Base-by-base conservation (phyloP, 1,284 basidiomycete species). In the Meira nashicola region DNA sequence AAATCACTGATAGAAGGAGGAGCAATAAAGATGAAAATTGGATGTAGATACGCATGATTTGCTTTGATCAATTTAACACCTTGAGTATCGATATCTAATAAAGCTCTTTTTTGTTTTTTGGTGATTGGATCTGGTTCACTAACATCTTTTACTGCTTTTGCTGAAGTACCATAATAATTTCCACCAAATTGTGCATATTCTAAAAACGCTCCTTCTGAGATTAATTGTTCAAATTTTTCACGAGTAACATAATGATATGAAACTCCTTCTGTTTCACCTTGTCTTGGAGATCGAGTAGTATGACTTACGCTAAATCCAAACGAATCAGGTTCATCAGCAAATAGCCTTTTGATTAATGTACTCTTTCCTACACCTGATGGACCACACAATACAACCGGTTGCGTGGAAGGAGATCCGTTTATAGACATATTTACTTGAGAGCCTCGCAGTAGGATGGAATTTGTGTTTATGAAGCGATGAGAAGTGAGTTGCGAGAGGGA, bases 61-160 rank as follows among this genome's bases (percentile, higher is more conserved):
- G 83, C 79, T 78, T 92, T 92, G 74, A 97, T 87, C 79, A 92
- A 61, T 33, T 72, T 67, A 25, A 78, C 74, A 38, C 76, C 76
- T 58, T 94, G 92, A 12, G 91, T 87, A 77, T 99, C 94, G 66
- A 99, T 98, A 79, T 99, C 94, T 47, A 99, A 84, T 57, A 99
- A 87, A 77, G 94, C 97, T 14, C 91, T 81, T 56, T 78, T 78
- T 2, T 69, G 69, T 19, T 33, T 33, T 4, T 8, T 59, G 33
- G 60, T 64, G 82, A 66, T 83, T 83, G 39, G 87, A 2, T 59
- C 57, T 51, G 51, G 55, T 43, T 64, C 54, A 11, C 78, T 74
- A 37, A 85, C 83, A 55, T 81, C 83, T 58, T 81, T 76, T 19
- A 86, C 82, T 8, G 84, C 87, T 65, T 86, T 84, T 64, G 88